phyloP scores from a whole-genome alignment of 2,329 filamentous ascomycete species.

The Fusarium sulawesiense region DNA sequence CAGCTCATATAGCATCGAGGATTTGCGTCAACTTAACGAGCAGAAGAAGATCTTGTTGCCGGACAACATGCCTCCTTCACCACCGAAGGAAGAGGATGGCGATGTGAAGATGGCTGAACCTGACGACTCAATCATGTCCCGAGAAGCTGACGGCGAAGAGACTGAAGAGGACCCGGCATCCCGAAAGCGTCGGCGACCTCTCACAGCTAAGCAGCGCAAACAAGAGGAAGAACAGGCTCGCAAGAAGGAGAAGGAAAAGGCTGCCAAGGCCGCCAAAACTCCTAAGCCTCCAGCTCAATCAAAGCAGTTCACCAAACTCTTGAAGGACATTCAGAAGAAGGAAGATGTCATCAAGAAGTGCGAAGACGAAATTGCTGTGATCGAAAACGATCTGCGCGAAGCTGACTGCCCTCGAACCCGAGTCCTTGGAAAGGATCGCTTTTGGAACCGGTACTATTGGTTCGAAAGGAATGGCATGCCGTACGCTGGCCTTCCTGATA shows the following conservation, averaged over 20 bases:
- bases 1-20: conserved; percentile 68
- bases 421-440: conserved; percentile 91
- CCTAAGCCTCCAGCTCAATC: conserved; percentile 78
- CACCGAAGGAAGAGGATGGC: conserved; percentile 65
- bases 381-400: conserved; percentile 93
- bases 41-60: conserved; percentile 78
- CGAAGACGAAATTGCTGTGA: conserved; percentile 84
- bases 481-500: conserved; percentile 85
- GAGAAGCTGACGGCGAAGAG: conserved; percentile 75
- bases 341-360: conserved; percentile 82
- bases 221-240: conserved; percentile 80
- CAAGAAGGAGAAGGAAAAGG: conserved; percentile 65
- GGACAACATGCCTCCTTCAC: conserved; percentile 76
- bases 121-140: conserved; percentile 69
- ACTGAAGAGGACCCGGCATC: conserved; percentile 74
- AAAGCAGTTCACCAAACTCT: conserved; percentile 87
- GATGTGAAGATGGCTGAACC: conserved; percentile 72
- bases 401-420: conserved; percentile 92
- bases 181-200: conserved; percentile 66
- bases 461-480: conserved; percentile 99
- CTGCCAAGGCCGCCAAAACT: conserved; percentile 72
- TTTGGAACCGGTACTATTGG: conserved; percentile 99
- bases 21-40: conserved; percentile 76
- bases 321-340: conserved; percentile 90
- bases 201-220: conserved; percentile 76